Evolutionary conservation across 169 alveolate species (phyloP).

Genomic region (Miamiensis avidus): DNA sequence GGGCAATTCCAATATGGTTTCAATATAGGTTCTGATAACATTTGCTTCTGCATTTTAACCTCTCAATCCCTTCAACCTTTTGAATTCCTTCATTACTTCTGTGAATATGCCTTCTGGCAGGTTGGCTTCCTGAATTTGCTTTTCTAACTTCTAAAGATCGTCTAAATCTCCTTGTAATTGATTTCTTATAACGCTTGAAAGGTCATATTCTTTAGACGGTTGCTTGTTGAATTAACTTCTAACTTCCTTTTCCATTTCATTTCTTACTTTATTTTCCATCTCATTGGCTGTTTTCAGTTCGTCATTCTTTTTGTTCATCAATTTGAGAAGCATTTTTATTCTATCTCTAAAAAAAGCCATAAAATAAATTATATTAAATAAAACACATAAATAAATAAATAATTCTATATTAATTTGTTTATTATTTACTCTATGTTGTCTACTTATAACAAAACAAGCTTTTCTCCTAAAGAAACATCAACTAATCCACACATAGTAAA

Average conservation of each 20-base stretch:
- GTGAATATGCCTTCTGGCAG: conserved; percentile 23
- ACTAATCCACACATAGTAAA: conserved; percentile 4
- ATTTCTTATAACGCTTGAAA: not conserved
- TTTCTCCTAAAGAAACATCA: not conserved
- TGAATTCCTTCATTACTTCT: conserved; percentile 37
- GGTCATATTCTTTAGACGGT: not conserved
- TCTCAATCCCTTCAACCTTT: conserved; percentile 47
- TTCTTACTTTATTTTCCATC: conserved; percentile 10
- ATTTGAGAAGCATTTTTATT: conserved; percentile 11
- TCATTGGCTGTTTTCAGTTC: conserved; percentile 14
- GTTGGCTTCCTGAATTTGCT: conserved; percentile 17
- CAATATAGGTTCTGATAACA: conserved; percentile 64
- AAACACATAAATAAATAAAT: too few relatives aligned
- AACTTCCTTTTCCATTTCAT: conserved; percentile 4
- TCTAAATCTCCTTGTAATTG: not conserved
- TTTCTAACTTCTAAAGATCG: conserved; percentile 21
- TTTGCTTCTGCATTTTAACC: conserved; percentile 57
- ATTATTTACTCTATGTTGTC: not conserved
- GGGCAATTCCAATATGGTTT: conserved; percentile 64
- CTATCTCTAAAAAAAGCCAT: not conserved
- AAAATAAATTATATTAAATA: too few relatives aligned
- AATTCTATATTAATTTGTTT: too few relatives aligned
- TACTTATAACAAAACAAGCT: not conserved
- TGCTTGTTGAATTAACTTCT: not conserved
- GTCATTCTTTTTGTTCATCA: not conserved